Conservation (phyloP, 2,329 filamentous ascomycete genomes). For the Verticillium longisporum region DNA sequence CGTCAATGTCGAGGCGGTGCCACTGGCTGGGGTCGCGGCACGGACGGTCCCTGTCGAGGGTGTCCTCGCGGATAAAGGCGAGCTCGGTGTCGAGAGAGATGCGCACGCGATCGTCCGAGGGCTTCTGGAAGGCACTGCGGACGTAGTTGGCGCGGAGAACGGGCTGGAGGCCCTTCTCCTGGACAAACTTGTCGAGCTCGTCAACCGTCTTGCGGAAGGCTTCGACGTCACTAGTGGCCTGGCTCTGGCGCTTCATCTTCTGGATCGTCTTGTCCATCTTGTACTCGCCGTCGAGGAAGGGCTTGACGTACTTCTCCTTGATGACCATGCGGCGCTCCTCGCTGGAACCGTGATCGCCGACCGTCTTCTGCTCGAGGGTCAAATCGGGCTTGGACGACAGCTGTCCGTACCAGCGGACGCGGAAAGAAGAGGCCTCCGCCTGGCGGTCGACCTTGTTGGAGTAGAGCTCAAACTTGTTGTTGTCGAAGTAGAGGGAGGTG, state of each 20-base stretch:
- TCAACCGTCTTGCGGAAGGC: conserved; percentile 65
- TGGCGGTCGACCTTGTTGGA: conserved; percentile 73
- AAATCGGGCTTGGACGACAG: conserved; percentile 73
- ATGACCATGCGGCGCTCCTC: conserved; percentile 75
- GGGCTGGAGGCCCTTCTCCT: conserved; percentile 70
- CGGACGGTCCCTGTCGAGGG: conserved; percentile 74
- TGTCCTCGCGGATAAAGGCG: conserved; percentile 74
- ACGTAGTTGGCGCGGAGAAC: conserved; percentile 88
- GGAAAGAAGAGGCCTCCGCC: conserved; percentile 65
- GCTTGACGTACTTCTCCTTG: conserved; percentile 90
- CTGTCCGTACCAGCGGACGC: conserved; percentile 88
- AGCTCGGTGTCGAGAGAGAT: conserved; percentile 91
- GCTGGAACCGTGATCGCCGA: conserved; percentile 68
- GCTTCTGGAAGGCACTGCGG: conserved; percentile 93
- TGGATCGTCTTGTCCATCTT: conserved; percentile 84
- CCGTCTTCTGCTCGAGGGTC: conserved; percentile 81
- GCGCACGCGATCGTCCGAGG: conserved; percentile 80
- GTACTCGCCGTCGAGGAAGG: conserved; percentile 81
- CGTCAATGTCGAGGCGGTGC: conserved; percentile 89
- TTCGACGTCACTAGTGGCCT: conserved; percentile 56
- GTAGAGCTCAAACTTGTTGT: conserved; percentile 77
- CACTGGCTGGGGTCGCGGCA: conserved; percentile 84
- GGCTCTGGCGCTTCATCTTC: conserved; percentile 74
- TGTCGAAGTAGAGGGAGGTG: conserved; percentile 96
- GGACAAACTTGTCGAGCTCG: conserved; percentile 74